Percentiles rank a stretch among this genome's conserved stretches.
Conservation (phyloP, 2,329 filamentous ascomycete species). For the Amesomyces nigricolor region DNA sequence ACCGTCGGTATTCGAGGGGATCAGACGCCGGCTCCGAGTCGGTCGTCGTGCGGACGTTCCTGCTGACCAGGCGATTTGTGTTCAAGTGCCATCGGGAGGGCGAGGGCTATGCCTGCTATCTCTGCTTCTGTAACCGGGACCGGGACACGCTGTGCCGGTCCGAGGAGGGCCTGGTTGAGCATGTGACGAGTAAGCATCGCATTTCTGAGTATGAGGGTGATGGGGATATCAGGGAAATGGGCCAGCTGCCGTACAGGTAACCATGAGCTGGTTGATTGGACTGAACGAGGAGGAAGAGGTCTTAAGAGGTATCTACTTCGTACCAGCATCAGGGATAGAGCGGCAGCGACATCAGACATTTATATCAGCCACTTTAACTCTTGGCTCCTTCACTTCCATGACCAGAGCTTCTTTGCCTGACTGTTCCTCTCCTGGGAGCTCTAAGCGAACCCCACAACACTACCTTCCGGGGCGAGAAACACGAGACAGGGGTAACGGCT, state of each 20-base stretch:
- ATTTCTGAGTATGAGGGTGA: constrained; percentile 26
- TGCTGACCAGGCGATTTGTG: constrained; percentile 33
- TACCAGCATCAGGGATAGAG: too few species aligned
- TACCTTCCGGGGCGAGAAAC: too few species aligned
- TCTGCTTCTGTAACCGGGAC: constrained; percentile 29
- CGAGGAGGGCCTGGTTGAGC: constrained; percentile 30
- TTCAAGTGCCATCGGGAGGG: constrained; percentile 35
- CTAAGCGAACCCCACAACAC: too few species aligned
- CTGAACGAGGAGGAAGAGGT: too few species aligned
- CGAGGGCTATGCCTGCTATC: constrained; percentile 31
- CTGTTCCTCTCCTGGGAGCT: too few species aligned
- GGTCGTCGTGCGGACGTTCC: constrained; percentile 29
- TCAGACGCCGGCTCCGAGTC: constrained; percentile 15
- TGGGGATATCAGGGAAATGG: constrained; percentile 25
- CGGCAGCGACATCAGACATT: too few species aligned
- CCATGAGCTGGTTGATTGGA: too few species aligned
- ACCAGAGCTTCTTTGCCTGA: too few species aligned
- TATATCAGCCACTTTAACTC: too few species aligned
- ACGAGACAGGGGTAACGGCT: too few species aligned
- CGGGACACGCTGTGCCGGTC: constrained; percentile 28
- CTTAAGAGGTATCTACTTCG: too few species aligned
- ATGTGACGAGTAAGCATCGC: constrained; percentile 27
- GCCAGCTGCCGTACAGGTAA: constrained; percentile 4
- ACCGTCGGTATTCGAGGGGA: background rate
- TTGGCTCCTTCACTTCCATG: too few species aligned